Evolutionary conservation across 305 asterid species (phyloP).

Genomic region (Andrographis paniculata): DNA sequence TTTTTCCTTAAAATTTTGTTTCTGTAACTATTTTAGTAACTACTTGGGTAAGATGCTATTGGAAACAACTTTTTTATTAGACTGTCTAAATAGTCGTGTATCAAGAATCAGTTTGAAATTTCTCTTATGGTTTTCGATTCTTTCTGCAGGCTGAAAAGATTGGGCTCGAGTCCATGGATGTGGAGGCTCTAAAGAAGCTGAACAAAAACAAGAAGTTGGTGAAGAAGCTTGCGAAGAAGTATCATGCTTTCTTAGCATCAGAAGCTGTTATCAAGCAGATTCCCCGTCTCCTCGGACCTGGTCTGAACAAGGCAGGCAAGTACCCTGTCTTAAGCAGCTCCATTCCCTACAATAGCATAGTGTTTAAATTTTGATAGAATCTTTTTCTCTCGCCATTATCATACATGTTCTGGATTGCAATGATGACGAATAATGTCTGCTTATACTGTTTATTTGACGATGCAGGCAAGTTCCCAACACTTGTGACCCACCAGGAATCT

Average conservation of each 20-base stretch:
- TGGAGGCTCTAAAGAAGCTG: conserved; percentile 58
- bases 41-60: too few relatives aligned
- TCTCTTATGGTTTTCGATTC: not conserved
- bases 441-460: not conserved
- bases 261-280: conserved; percentile 78
- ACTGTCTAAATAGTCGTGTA: too few relatives aligned
- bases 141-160: conserved; percentile 51
- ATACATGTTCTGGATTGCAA: too few relatives aligned
- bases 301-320: conserved; percentile 77
- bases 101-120: too few relatives aligned
- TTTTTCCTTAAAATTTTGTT: too few relatives aligned
- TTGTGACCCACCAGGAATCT: conserved; percentile 59
- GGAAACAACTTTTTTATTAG: too few relatives aligned
- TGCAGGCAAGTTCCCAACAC: conserved; percentile 71
- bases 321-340: not conserved
- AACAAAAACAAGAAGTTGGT: conserved; percentile 70
- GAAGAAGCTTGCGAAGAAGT: conserved; percentile 68
- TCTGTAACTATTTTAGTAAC: too few relatives aligned
- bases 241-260: conserved; percentile 76
- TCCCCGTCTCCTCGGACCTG: conserved; percentile 78
- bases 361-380: too few relatives aligned
- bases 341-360: too few relatives aligned
- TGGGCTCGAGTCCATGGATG: conserved; percentile 70
- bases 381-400: too few relatives aligned
- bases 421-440: too few relatives aligned